These are phyloP conservation scores for Candida ponderosae DNA, from an alignment of 805 yeast genomes.

Conservation along the genomic window DNA sequence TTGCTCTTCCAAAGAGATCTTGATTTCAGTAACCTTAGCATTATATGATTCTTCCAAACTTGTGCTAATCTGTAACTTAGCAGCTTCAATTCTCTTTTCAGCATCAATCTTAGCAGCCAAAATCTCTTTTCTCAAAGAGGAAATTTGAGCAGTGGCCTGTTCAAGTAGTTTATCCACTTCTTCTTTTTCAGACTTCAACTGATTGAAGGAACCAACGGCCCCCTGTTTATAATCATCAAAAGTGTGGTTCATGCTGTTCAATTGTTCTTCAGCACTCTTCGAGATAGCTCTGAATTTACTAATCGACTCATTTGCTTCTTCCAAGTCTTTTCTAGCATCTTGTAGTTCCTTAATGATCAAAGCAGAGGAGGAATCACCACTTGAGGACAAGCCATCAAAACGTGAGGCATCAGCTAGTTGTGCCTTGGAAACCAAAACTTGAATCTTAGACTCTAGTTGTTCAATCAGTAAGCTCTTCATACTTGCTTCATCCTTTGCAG, in stretches of 20 bases:
- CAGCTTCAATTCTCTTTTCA: slow-evolving; percentile 8
- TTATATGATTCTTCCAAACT: slow-evolving; percentile 22
- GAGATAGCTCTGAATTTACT: slow-evolving; percentile 60
- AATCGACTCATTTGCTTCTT: slow-evolving; percentile 47
- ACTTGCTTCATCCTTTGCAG: slow-evolving; percentile 32
- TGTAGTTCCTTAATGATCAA: slow-evolving; percentile 30
- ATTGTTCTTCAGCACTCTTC: slow-evolving; percentile 57
- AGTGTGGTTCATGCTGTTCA: slow-evolving; percentile 43
- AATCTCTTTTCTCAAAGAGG: slow-evolving; percentile 4
- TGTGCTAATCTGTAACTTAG: slow-evolving; percentile 15
- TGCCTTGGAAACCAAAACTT: slow-evolving; percentile 23
- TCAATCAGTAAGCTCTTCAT: slow-evolving; percentile 33
- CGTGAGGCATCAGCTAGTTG: slow-evolving; percentile 21
- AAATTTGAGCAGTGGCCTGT: not conserved
- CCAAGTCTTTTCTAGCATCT: slow-evolving; percentile 45
- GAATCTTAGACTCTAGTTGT: slow-evolving; percentile 30
- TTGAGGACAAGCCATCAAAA: slow-evolving; percentile 20
- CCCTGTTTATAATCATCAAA: slow-evolving; percentile 38
- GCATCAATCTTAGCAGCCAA: slow-evolving; percentile 10
- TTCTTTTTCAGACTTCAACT: slow-evolving; percentile 17
- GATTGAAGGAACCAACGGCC: slow-evolving; percentile 11
- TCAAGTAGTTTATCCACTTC: slow-evolving; percentile 11
- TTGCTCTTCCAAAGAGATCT: slow-evolving; percentile 35
- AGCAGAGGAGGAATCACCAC: slow-evolving; percentile 20
- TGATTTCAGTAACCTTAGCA: slow-evolving; percentile 21